Conservation (phyloP, 129 eudicot genomes). For the Chrysanthemum seticuspe region DNA sequence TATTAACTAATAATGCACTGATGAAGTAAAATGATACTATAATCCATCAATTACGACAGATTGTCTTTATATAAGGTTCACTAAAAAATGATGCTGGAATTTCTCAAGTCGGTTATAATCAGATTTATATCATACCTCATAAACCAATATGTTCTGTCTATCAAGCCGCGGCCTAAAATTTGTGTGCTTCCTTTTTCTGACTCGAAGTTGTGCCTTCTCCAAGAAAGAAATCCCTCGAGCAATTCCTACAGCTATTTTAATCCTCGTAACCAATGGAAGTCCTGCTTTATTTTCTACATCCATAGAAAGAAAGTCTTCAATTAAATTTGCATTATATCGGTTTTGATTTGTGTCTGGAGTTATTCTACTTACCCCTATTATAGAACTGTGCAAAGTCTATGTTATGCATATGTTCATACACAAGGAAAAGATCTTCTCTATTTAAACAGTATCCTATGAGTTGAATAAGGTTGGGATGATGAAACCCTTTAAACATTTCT, state of each 20-base stretch:
- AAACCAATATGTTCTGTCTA: too few relatives aligned
- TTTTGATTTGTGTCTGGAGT: background rate
- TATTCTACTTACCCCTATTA: conserved; percentile 2
- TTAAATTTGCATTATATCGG: background rate
- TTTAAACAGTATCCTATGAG: conserved; percentile 13
- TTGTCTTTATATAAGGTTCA: too few relatives aligned
- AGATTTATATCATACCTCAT: too few relatives aligned
- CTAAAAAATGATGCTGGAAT: too few relatives aligned
- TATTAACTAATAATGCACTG: too few relatives aligned
- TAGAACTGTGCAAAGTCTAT: background rate
- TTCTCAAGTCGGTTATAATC: too few relatives aligned
- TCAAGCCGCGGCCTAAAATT: too few relatives aligned
- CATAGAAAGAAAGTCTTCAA: background rate
- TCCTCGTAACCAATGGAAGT: conserved; percentile 19
- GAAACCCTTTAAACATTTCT: background rate
- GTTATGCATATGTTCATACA: background rate
- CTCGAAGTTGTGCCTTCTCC: background rate
- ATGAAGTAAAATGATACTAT: too few relatives aligned
- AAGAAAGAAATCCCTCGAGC: conserved; percentile 22
- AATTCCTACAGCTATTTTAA: conserved; percentile 18
- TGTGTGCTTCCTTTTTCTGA: too few relatives aligned
- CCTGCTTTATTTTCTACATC: background rate
- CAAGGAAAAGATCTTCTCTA: background rate
- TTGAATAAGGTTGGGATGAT: conserved; percentile 19
- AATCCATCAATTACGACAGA: too few relatives aligned